A percentile compares a stretch with the other conserved stretches of the same genome.
phyloP scores from a whole-genome alignment of 1,284 basidiomycete genomes.

The Apiotrichum porosum region DNA sequence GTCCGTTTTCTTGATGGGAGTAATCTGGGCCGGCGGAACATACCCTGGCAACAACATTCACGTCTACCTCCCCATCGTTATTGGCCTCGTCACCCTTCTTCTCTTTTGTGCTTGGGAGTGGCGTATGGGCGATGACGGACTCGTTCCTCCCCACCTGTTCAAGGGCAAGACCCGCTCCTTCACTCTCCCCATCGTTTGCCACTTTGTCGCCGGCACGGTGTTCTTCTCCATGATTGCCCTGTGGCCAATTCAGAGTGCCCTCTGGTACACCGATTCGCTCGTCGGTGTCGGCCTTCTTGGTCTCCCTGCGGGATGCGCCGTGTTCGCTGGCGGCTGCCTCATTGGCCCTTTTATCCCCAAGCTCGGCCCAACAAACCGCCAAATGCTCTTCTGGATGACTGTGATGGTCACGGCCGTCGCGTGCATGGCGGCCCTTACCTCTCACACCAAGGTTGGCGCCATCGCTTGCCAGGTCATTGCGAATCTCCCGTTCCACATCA shows the following conservation, averaged over 20 bases:
- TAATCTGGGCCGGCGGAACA: constrained; percentile 6
- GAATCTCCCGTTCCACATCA: not conserved
- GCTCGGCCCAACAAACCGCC: constrained; percentile 2
- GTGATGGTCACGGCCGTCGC: not conserved
- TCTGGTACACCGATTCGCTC: constrained; percentile 1
- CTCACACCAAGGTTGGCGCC: not conserved
- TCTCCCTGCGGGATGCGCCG: constrained; percentile 2
- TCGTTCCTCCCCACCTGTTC: constrained; percentile 5
- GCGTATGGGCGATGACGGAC: not conserved
- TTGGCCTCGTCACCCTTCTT: not conserved
- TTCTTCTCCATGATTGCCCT: constrained; percentile 7
- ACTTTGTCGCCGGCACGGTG: constrained; percentile 7
- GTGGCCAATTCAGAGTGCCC: constrained; percentile 2
- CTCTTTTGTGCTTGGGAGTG: not conserved
- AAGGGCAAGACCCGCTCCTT: not conserved
- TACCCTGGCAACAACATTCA: constrained; percentile 1
- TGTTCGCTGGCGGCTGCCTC: constrained; percentile 5
- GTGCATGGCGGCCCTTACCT: not conserved
- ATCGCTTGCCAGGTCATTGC: constrained; percentile 1
- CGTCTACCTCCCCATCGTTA: constrained; percentile 1
- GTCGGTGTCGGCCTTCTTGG: constrained; percentile 6
- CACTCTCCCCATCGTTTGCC: constrained; percentile 6
- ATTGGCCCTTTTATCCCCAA: constrained; percentile 6
- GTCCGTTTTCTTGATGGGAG: constrained; percentile 4
- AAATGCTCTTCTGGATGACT: not conserved